Percentiles rank a stretch among this genome's conserved stretches.
phyloP scores from a whole-genome alignment of 106 monocot species.

The Apostasia ramifera region DNA sequence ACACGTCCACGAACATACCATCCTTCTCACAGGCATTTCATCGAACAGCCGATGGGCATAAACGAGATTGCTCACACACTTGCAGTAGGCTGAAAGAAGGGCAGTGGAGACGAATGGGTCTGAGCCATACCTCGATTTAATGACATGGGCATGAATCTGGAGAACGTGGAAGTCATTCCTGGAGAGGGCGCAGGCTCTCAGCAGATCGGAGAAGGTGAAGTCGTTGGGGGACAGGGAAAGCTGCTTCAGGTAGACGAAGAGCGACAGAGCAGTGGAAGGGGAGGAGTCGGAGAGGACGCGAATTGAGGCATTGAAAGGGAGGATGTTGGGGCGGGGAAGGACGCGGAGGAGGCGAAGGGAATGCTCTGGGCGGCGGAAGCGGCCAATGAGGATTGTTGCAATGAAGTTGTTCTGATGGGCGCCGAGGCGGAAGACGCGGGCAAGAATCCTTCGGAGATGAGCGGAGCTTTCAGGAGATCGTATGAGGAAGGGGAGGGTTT shows the following conservation, averaged over 20 bases:
- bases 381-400: slow-evolving; percentile 35
- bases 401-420: slow-evolving; percentile 30
- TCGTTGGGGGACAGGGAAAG: slow-evolving; percentile 24
- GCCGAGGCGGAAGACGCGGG: slow-evolving; percentile 26
- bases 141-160: slow-evolving; percentile 21
- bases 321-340: slow-evolving; percentile 24
- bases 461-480: slow-evolving; percentile 1
- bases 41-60: slow-evolving; percentile 22
- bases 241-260: slow-evolving; percentile 24
- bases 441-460: slow-evolving; percentile 25
- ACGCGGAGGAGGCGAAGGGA: slow-evolving; percentile 22
- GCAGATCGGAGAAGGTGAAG: slow-evolving; percentile 49
- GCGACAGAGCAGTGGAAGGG: slow-evolving; percentile 19
- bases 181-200: slow-evolving; percentile 20
- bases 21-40: slow-evolving; percentile 16
- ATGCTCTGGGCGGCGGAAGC: slow-evolving; percentile 9
- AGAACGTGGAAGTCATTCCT: slow-evolving; percentile 1
- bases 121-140: slow-evolving; percentile 11
- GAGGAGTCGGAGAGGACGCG: slow-evolving; percentile 27
- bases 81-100: slow-evolving; percentile 21
- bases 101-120: slow-evolving; percentile 17
- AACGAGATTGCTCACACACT: background rate
- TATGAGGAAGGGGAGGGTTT: slow-evolving; percentile 15
- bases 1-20: slow-evolving; percentile 14
- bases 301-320: slow-evolving; percentile 51